Conservation (phyloP, 768 basidiomycete species). For the Termitomyces sp. region DNA sequence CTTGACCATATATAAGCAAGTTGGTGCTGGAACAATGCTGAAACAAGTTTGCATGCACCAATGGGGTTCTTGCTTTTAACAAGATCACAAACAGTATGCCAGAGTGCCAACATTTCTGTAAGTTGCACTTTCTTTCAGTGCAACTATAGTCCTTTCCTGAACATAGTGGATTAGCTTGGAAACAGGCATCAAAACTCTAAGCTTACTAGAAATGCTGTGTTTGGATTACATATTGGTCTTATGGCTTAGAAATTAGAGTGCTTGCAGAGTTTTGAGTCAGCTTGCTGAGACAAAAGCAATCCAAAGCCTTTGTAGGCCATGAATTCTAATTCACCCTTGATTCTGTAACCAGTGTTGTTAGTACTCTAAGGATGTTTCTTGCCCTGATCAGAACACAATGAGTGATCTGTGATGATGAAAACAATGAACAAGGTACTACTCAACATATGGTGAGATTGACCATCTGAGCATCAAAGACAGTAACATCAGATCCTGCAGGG, state of each 20-base stretch:
- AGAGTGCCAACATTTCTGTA: neutral
- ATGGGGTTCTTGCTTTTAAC: neutral
- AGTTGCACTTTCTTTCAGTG: neutral
- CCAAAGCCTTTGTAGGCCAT: neutral
- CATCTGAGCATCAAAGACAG: neutral
- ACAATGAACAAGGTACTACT: neutral
- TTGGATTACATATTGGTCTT: neutral
- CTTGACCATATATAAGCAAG: neutral
- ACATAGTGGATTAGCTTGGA: neutral
- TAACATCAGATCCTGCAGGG: neutral
- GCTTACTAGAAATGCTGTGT: neutral
- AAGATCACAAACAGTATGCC: neutral
- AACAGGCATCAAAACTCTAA: neutral
- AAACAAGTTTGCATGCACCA: neutral
- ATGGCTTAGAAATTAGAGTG: neutral
- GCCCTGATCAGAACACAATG: neutral
- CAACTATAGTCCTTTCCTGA: neutral
- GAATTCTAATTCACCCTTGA: neutral
- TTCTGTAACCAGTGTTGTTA: neutral
- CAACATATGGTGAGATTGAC: neutral
- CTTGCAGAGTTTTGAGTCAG: neutral
- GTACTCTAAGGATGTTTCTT: neutral
- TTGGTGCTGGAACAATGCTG: neutral
- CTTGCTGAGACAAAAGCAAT: neutral
- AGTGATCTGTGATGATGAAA: neutral